Evolutionary conservation across 2,329 filamentous ascomycete genomes (phyloP).

Genomic region (Ophiocordyceps camponoti-floridani): DNA sequence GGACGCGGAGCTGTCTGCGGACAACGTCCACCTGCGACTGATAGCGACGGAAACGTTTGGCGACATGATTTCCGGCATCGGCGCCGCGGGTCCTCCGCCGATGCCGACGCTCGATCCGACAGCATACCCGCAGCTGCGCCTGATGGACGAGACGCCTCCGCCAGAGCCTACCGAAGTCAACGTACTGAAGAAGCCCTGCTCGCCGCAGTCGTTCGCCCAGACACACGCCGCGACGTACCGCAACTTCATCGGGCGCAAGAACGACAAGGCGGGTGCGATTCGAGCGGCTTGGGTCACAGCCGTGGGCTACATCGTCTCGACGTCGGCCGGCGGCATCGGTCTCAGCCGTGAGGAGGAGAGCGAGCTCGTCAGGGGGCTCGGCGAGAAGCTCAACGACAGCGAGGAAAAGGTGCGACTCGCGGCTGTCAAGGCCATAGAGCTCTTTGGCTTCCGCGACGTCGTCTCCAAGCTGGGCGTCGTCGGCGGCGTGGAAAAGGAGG

Average conservation of each 20-base stretch:
- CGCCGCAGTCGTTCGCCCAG: constrained; percentile 77
- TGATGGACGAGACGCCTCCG: constrained; percentile 33
- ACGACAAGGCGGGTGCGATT: constrained; percentile 72
- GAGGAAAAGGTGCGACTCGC: constrained; percentile 86
- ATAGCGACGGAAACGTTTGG: constrained; percentile 88
- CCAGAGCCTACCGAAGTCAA: constrained; percentile 30
- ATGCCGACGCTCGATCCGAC: constrained; percentile 57
- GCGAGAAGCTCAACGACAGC: constrained; percentile 66
- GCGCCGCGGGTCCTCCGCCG: constrained; percentile 70
- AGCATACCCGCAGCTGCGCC: constrained; percentile 61
- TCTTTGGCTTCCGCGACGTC: constrained; percentile 65
- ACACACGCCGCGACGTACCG: constrained; percentile 64
- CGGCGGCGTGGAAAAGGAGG: constrained; percentile 57
- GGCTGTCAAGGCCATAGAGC: constrained; percentile 68
- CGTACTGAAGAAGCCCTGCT: constrained; percentile 65
- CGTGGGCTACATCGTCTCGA: constrained; percentile 73
- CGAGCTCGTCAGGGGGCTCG: constrained; percentile 53
- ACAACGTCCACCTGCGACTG: constrained; percentile 70
- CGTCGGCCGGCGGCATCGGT: constrained; percentile 77
- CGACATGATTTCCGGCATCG: constrained; percentile 86
- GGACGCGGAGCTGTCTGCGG: constrained; percentile 78
- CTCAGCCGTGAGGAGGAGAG: constrained; percentile 69
- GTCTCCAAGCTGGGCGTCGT: constrained; percentile 63
- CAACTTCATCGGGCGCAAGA: constrained; percentile 66
- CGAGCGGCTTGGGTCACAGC: constrained; percentile 75